Conservation (phyloP, 306 rosid species). For the Acacia crassicarpa region DNA sequence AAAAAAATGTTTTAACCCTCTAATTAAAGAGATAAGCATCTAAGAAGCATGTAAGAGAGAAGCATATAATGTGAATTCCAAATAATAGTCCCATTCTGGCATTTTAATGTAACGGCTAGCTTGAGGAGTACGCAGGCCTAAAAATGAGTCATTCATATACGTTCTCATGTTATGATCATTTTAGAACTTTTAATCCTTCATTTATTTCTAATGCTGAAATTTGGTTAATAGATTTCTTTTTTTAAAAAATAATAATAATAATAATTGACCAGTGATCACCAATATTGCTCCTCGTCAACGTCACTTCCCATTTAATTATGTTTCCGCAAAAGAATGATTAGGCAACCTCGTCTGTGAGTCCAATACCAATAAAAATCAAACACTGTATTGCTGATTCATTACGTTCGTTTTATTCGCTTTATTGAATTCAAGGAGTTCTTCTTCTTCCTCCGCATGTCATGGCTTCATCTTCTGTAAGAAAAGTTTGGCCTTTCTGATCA, state of each 20-base stretch:
- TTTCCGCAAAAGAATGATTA: neutral
- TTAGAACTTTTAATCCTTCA: no score
- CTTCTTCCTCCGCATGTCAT: neutral
- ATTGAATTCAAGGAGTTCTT: neutral
- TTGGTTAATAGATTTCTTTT: no score
- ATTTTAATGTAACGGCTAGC: neutral
- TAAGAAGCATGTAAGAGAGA: no score
- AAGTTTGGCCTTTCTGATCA: neutral
- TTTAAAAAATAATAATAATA: no score
- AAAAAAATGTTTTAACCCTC: no score
- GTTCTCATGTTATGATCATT: neutral
- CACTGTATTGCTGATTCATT: neutral
- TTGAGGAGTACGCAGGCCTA: neutral
- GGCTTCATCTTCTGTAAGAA: neutral
- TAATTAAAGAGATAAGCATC: no score
- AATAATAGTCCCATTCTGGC: neutral
- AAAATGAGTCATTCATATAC: neutral
- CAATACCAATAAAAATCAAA: neutral
- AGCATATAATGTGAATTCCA: no score
- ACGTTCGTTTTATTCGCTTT: neutral
- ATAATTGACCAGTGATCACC: neutral
- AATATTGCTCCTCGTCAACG: neutral
- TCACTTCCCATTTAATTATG: neutral
- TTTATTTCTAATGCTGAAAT: no score
- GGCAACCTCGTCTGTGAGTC: neutral